Percentiles rank a stretch among this genome's conserved stretches.
phyloP scores from a whole-genome alignment of 257 asterid genomes.

The Nemophila menziesii region DNA sequence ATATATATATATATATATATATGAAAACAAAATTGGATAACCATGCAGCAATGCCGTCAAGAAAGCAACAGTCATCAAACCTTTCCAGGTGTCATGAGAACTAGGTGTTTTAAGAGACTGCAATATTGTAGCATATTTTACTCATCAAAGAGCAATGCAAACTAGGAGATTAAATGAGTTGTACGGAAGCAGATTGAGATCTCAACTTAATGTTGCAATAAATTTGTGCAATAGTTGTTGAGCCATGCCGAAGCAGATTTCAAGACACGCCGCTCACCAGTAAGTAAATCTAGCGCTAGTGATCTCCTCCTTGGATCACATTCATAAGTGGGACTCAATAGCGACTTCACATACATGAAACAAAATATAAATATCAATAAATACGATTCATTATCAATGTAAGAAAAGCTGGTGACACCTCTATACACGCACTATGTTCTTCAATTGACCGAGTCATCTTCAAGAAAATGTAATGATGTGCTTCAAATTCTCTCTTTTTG shows the following conservation, averaged over 20 bases:
- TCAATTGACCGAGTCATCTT: conserved; percentile 30
- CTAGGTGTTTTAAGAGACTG: too few relatives aligned
- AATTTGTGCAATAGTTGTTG: conserved; percentile 34
- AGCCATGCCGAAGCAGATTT: conserved; percentile 74
- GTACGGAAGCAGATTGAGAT: too few relatives aligned
- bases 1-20: too few relatives aligned
- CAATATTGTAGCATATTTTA: too few relatives aligned
- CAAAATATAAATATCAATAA: conserved; percentile 3
- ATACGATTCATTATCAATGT: not conserved
- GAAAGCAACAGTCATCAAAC: too few relatives aligned
- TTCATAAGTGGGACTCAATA: conserved; percentile 12
- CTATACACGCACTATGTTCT: conserved; percentile 27
- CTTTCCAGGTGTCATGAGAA: too few relatives aligned
- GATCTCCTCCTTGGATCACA: conserved; percentile 29
- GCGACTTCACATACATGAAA: conserved; percentile 12
- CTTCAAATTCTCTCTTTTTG: conserved; percentile 53
- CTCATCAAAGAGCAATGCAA: too few relatives aligned
- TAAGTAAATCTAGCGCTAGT: conserved; percentile 53
- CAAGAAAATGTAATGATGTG: conserved; percentile 49
- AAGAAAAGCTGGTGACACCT: conserved; percentile 21
- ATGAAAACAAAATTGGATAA: too few relatives aligned
- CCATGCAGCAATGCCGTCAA: too few relatives aligned
- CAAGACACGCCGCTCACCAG: conserved; percentile 61
- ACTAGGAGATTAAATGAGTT: too few relatives aligned
- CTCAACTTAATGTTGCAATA: conserved; percentile 4